Percentiles rank a stretch among this genome's conserved stretches.
phyloP scores from a whole-genome alignment of 345 rosid species.

The Geranium brycei region DNA sequence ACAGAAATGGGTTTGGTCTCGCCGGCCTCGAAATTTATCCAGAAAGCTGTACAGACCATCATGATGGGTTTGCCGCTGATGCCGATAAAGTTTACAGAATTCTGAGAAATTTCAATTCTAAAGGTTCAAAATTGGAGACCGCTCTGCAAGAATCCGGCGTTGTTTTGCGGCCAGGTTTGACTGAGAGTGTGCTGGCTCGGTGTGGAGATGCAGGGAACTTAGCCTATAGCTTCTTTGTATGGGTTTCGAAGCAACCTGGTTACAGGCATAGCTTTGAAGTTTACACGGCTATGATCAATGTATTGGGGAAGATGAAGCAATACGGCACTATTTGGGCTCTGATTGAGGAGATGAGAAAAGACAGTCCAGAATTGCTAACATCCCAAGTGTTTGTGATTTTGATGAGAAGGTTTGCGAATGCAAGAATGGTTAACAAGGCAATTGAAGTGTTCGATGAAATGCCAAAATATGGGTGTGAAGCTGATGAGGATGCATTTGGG shows the following conservation, averaged over 20 bases:
- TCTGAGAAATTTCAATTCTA: slow-evolving; percentile 54
- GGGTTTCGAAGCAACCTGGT: slow-evolving; percentile 79
- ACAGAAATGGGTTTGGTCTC: slow-evolving; percentile 27
- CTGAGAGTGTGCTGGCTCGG: slow-evolving; percentile 73
- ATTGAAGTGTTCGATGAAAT: slow-evolving; percentile 80
- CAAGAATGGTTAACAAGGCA: slow-evolving; percentile 70
- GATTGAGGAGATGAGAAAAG: slow-evolving; percentile 76
- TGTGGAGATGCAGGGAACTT: slow-evolving; percentile 86
- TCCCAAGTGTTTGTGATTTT: slow-evolving; percentile 59
- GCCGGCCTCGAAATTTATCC: slow-evolving; percentile 29
- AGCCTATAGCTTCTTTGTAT: slow-evolving; percentile 63
- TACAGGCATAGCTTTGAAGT: slow-evolving; percentile 52
- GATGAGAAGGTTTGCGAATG: slow-evolving; percentile 60
- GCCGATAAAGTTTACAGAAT: slow-evolving; percentile 72
- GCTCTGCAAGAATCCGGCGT: slow-evolving; percentile 71
- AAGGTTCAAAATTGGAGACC: slow-evolving; percentile 62
- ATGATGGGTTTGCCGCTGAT: slow-evolving; percentile 55
- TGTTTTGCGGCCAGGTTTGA: slow-evolving; percentile 46
- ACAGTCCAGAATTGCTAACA: slow-evolving; percentile 52
- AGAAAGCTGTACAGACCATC: slow-evolving; percentile 6
- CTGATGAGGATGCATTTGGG: slow-evolving; percentile 59
- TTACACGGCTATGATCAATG: slow-evolving; percentile 60
- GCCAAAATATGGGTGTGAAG: slow-evolving; percentile 76
- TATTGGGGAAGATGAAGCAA: slow-evolving; percentile 74
- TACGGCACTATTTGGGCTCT: slow-evolving; percentile 81